Base-by-base conservation (phyloP, 331 rosid genomes). In the Acacia concinna region DNA sequence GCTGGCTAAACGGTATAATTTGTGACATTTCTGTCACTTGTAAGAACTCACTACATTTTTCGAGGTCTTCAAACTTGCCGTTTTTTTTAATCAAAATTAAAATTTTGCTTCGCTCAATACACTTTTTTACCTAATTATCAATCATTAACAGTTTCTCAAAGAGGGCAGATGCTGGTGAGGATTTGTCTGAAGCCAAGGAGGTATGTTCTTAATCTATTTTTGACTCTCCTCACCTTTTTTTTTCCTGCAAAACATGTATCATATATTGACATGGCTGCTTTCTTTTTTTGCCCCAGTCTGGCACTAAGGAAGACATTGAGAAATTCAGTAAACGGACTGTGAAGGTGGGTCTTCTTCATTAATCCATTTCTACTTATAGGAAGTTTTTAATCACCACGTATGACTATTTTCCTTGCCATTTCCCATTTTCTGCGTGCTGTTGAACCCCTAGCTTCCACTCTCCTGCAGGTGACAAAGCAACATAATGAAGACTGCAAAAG, bases 291-390 rank as follows among this genome's bases (percentile, higher is more conserved):
- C 87, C 30, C 30, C 83, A 95, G 99, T 64, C 74, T 77, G 97
- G 87, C 28, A 93, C 79, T 71, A 95, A 91, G 88, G 99, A 93
- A 81, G 98, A 93, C 62, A 95, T 95, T 59, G 99, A 95, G 85
- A 95, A 95, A 78, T 91, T 86, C 78, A 95, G 99, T 81, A 95
- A 95, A 82, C 88, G 99, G 85, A 95, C 99, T 0, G 99, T 95
- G 70, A 95, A 95, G 97, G 99, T 87, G 59, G 78, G 90, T 76
- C 65, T 56, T 76, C 65, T 56, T 71, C 66, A 40, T 41, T 1
- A 43, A 25, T 68, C 35, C 37, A 23, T 41, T 43, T 23, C 11
- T 14, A 17, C 74, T 68, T 25, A 4, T 1, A 40, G 31, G 74
- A 25, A 68, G n/a, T 40, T 25, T 25, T 0, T 43, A 30, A 23